Percentiles rank a stretch among this genome's conserved stretches.
Evolutionary conservation across 2,329 filamentous ascomycete species (phyloP).

Genomic region (Teratosphaeria viscida): DNA sequence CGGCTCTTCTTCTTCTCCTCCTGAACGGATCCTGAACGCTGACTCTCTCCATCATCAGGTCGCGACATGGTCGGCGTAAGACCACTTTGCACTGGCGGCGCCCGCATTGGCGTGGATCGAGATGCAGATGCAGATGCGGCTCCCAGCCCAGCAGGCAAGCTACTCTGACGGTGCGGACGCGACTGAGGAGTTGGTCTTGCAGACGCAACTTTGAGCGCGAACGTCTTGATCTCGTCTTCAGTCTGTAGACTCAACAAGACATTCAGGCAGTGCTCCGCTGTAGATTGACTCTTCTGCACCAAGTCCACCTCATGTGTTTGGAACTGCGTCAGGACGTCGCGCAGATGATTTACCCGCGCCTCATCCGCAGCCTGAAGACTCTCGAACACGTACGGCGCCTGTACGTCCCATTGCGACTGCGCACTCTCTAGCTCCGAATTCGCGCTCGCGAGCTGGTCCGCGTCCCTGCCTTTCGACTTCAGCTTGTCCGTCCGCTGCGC

Average conservation of each 20-base stretch:
- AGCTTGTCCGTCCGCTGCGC: conserved; percentile 81
- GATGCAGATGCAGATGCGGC: background rate
- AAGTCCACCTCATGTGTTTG: conserved; percentile 88
- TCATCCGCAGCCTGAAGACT: conserved; percentile 86
- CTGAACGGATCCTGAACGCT: conserved; percentile 39
- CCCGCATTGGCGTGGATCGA: conserved; percentile 4
- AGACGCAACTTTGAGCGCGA: conserved; percentile 37
- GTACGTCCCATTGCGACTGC: conserved; percentile 81
- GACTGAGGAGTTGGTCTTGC: background rate
- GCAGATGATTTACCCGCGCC: conserved; percentile 74
- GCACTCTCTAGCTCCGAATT: conserved; percentile 64
- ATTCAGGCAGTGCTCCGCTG: conserved; percentile 70
- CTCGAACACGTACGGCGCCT: conserved; percentile 91
- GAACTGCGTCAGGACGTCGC: conserved; percentile 83
- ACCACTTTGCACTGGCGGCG: conserved; percentile 3
- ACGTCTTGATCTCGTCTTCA: conserved; percentile 72
- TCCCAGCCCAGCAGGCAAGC: background rate
- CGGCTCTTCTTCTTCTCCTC: conserved; percentile 29
- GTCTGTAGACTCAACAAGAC: conserved; percentile 79
- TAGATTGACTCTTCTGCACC: conserved; percentile 62
- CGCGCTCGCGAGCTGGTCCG: conserved; percentile 67
- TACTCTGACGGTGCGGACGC: background rate
- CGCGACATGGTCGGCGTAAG: conserved; percentile 14
- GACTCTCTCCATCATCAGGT: conserved; percentile 16
- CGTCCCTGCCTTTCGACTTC: conserved; percentile 63